Evolutionary conservation across 495 filamentous ascomycete genomes (phyloP).

Genomic region (Jackrogersella minutella): DNA sequence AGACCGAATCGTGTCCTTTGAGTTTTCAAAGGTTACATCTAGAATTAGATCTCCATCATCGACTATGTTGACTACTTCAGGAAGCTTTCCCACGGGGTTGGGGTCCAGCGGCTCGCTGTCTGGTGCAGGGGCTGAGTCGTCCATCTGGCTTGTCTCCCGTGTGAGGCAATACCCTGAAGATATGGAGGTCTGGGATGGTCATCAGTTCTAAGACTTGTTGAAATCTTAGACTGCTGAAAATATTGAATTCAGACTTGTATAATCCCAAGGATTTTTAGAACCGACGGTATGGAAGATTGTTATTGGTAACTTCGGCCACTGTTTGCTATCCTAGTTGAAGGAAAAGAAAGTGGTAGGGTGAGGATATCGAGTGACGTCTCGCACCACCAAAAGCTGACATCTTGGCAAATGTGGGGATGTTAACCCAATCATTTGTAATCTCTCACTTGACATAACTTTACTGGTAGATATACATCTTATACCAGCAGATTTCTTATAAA

Average conservation of each 20-base stretch:
- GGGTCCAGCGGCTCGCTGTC: slow-evolving; percentile 32
- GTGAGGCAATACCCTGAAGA: slow-evolving; percentile 46
- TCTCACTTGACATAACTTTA: not conserved
- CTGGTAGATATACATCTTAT: no score
- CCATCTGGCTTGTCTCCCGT: slow-evolving; percentile 48
- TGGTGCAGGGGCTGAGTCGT: slow-evolving; percentile 28
- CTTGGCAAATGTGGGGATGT: slow-evolving; percentile 28
- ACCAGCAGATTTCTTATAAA: no score
- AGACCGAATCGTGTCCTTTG: slow-evolving; percentile 51
- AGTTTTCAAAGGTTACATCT: slow-evolving; percentile 62
- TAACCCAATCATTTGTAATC: not conserved
- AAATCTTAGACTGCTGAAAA: not conserved
- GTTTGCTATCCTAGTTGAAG: not conserved
- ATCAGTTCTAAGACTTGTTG: slow-evolving; percentile 38
- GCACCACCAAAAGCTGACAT: slow-evolving; percentile 20
- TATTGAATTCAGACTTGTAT: not conserved
- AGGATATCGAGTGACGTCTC: slow-evolving; percentile 22
- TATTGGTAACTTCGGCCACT: not conserved
- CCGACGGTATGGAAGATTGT: not conserved
- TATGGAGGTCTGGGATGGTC: slow-evolving; percentile 36
- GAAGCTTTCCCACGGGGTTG: slow-evolving; percentile 8
- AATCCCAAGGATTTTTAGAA: not conserved
- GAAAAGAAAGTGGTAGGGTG: not conserved
- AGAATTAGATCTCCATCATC: slow-evolving; percentile 64
- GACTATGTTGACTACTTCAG: slow-evolving; percentile 54